A percentile compares a stretch with the other conserved stretches of the same genome.
phyloP scores from a whole-genome alignment of 371 early-diverging fungal species.

The Apophysomyces ossiformis region DNA sequence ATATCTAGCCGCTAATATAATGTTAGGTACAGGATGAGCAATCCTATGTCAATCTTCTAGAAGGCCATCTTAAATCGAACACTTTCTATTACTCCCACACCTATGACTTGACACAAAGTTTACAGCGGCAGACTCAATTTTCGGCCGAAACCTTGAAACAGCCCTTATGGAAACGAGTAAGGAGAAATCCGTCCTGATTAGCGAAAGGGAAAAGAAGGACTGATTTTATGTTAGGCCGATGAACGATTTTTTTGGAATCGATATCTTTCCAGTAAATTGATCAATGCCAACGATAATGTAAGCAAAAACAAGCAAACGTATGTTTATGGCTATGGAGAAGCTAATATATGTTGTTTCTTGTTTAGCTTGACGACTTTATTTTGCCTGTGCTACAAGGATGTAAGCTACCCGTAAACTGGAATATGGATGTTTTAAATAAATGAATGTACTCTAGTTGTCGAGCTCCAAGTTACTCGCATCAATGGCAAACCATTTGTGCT shows the following conservation, averaged over 20 bases:
- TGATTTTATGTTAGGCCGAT: constrained; percentile 62
- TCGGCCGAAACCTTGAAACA: constrained; percentile 19
- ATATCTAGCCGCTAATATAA: neutral
- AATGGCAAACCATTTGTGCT: constrained; percentile 70
- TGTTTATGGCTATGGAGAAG: neutral
- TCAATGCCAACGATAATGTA: constrained; percentile 62
- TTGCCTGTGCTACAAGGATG: constrained; percentile 93
- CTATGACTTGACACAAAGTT: constrained; percentile 82
- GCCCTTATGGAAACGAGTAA: constrained; percentile 52
- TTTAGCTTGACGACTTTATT: constrained; percentile 76
- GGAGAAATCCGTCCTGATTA: constrained; percentile 11
- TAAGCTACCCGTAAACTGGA: constrained; percentile 43
- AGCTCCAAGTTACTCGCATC: constrained; percentile 55
- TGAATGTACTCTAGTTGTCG: constrained; percentile 48
- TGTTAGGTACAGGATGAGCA: constrained; percentile 60
- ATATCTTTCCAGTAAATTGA: constrained; percentile 67
- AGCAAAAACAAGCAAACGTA: constrained; percentile 3
- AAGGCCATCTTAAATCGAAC: constrained; percentile 68
- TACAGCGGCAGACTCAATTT: constrained; percentile 74
- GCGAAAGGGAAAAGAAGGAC: neutral
- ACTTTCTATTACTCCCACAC: constrained; percentile 87
- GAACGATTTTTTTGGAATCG: constrained; percentile 93
- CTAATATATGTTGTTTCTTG: neutral
- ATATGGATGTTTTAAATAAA: neutral
- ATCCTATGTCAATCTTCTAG: constrained; percentile 72